Conservation (phyloP, 352 stramenopile species). For the Phytophthora meadii region DNA sequence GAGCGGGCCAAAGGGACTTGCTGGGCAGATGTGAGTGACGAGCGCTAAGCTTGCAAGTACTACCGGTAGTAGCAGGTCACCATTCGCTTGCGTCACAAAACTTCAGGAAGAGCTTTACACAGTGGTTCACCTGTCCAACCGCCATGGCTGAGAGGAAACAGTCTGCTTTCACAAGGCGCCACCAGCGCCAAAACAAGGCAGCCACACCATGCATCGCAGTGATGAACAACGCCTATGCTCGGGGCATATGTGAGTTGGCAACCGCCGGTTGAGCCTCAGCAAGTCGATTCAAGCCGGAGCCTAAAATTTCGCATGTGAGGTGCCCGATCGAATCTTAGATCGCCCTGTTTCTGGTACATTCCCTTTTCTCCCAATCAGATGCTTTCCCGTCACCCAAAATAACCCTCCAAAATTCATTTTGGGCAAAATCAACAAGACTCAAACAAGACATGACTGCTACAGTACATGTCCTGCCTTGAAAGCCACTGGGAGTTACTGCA, state of each 20-base stretch:
- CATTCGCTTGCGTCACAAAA: neutral
- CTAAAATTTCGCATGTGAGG: slow-evolving; percentile 26
- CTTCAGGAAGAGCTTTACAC: slow-evolving; percentile 2
- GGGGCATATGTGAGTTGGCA: too few species aligned
- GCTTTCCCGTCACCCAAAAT: slow-evolving; percentile 24
- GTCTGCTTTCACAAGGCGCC: neutral
- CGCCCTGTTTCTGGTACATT: neutral
- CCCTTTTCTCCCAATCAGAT: slow-evolving; percentile 6
- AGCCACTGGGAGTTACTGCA: neutral
- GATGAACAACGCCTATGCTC: neutral
- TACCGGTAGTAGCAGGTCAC: neutral
- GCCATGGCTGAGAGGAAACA: neutral
- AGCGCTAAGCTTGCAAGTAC: neutral
- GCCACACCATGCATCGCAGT: neutral
- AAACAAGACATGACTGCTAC: neutral
- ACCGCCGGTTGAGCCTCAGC: too few species aligned
- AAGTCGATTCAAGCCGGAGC: slow-evolving; percentile 11
- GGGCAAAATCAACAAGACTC: slow-evolving; percentile 9
- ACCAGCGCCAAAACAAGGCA: neutral
- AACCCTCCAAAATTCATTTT: slow-evolving; percentile 17
- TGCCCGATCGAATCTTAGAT: slow-evolving; percentile 9
- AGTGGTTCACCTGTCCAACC: slow-evolving; percentile 1
- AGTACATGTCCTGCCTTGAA: neutral
- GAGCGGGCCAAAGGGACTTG: slow-evolving; percentile 6
- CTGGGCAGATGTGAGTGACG: neutral